Base-by-base conservation (phyloP, 2,329 filamentous ascomycete species). In the Lachnellula occidentalis region DNA sequence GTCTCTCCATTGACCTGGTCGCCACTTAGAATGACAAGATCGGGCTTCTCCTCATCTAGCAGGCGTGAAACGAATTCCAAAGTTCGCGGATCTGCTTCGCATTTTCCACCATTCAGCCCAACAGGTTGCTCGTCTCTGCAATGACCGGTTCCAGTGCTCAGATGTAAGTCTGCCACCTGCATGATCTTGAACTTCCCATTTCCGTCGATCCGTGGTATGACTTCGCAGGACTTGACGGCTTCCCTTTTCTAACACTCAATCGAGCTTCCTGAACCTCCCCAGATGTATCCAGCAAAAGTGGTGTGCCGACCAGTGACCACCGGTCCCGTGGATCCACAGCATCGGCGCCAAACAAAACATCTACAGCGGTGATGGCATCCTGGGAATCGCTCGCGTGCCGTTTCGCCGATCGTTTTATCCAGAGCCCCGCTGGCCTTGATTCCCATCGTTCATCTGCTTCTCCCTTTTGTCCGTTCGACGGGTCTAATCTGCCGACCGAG, bases 151-250 rank as follows among this genome's bases (percentile, higher is more conserved):
- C 92, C 94, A 2, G 94, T 99, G 67, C 90, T 92, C 53, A 99
- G 74, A 71, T 99, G 94, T 58, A 97, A 74, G 73, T 99, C 94
- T n/a, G 91, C 88, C 53, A 95, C 78, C 72, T 99, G 94, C 80
- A 99, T 84, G 61, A 99, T 96, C 76, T 97, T 97, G 76, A 97
- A 97, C 64, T 87, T 90, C 31, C 92, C 94, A 68, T 94, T 90
- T 58, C 95, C 90, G 43, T 83, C 81, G 59, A 99, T 90, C 55
- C 88, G 83, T 11, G 87, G 88, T 39, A 83, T 76, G 1, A 88
- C 87, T 69, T 91, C 65, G 84, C 80, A 36, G 78, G 71, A 61
- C 85, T 81, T 21, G 76, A 74, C 21, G 82, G 81, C 50, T 78
- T 76, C 2, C 94, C 92, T 63, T 88, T 82, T 49, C 90, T 83